phyloP scores from a whole-genome alignment of 2,329 filamentous ascomycete genomes.

The Alternaria angustiovoidea region DNA sequence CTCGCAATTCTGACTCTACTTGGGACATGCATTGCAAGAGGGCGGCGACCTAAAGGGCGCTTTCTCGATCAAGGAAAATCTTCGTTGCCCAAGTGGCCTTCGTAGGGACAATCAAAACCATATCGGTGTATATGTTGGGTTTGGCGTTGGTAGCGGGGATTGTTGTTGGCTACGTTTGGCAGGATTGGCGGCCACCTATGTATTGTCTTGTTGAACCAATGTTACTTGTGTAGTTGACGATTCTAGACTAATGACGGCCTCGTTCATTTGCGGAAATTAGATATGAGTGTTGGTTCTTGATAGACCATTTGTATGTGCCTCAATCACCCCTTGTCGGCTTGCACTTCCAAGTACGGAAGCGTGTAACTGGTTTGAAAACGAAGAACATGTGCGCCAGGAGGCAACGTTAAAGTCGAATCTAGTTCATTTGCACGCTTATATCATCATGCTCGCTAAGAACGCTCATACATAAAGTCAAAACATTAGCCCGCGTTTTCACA shows the following conservation, averaged over 20 bases:
- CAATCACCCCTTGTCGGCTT: no score
- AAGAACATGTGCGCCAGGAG: no score
- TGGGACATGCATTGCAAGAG: slow-evolving; percentile 24
- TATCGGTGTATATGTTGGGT: slow-evolving; percentile 1
- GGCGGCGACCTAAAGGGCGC: background rate
- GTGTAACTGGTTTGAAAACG: no score
- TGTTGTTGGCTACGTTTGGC: background rate
- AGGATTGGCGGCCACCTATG: background rate
- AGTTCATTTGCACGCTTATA: background rate
- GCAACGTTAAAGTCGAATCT: background rate
- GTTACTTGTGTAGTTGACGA: background rate
- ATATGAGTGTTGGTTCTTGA: background rate
- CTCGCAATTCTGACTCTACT: slow-evolving; percentile 25
- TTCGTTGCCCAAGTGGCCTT: slow-evolving; percentile 14
- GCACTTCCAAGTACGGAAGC: no score
- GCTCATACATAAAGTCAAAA: background rate
- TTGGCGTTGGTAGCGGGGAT: slow-evolving; percentile 11
- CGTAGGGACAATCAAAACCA: slow-evolving; percentile 7
- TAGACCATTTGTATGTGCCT: background rate
- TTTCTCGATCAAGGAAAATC: background rate
- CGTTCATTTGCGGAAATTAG: background rate
- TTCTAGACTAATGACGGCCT: slow-evolving; percentile 3
- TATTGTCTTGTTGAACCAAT: slow-evolving; percentile 4
- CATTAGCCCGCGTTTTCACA: accelerated
- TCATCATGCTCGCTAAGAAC: background rate